A percentile compares a stretch with the other conserved stretches of the same genome.
These are phyloP conservation scores for Aspergillus brunneoviolaceus DNA, from an alignment of 2,329 filamentous ascomycete genomes.

Conservation along the genomic window DNA sequence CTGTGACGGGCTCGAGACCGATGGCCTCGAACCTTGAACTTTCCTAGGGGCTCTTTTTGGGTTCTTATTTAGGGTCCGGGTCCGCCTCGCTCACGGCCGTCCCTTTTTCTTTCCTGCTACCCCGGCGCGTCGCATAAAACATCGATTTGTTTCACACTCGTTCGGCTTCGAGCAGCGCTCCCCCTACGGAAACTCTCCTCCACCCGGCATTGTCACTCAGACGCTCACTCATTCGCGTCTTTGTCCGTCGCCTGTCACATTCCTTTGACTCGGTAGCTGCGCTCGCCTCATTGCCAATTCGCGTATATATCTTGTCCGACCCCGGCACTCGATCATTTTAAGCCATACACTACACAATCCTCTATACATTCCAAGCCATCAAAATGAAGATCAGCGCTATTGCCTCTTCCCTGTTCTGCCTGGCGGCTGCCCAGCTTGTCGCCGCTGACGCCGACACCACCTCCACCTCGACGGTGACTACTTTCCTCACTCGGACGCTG, in stretches of 20 bases:
- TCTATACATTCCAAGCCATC: conserved; percentile 5
- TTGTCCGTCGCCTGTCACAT: conserved; percentile 14
- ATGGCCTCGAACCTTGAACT: neutral
- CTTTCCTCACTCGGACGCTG: conserved; percentile 45
- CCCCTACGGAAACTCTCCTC: conserved; percentile 12
- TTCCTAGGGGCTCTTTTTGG: neutral
- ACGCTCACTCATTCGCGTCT: conserved; percentile 29
- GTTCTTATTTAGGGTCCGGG: conserved; percentile 12
- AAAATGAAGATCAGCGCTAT: conserved; percentile 40
- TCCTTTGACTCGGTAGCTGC: conserved; percentile 7
- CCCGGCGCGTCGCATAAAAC: conserved; percentile 10
- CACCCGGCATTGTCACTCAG: neutral
- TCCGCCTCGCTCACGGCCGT: conserved; percentile 2
- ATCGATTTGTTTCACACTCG: conserved; percentile 18
- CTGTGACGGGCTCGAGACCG: neutral
- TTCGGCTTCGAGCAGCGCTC: conserved; percentile 29
- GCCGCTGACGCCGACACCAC: conserved; percentile 28
- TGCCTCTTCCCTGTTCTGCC: conserved; percentile 35
- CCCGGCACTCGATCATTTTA: neutral
- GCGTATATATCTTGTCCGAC: neutral
- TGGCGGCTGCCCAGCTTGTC: conserved; percentile 34
- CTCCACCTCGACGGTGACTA: conserved; percentile 30
- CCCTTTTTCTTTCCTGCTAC: conserved; percentile 8
- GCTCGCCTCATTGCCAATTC: neutral
- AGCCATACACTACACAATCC: neutral